Conservation (phyloP, 2,329 filamentous ascomycete genomes). For the Beauveria sp. region DNA sequence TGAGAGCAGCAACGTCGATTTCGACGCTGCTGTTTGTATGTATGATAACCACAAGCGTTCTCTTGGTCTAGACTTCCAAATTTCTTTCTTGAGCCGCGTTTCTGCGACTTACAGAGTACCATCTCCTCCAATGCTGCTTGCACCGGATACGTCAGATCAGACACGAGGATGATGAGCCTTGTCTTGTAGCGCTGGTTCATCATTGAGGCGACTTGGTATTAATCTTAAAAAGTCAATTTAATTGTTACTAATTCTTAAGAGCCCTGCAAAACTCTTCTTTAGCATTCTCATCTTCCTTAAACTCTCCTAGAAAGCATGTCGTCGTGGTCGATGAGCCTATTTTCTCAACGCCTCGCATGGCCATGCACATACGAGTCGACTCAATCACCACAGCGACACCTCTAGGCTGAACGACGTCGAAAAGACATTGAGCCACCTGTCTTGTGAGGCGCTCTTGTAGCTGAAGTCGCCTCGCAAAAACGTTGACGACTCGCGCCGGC, state of each 20-base stretch:
- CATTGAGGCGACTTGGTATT: too few relatives aligned
- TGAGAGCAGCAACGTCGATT: too few relatives aligned
- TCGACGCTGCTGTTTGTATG: too few relatives aligned
- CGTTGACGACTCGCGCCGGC: neutral
- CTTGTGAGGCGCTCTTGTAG: constrained; percentile 1
- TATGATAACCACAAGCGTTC: too few relatives aligned
- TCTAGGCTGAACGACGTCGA: neutral
- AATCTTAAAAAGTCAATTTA: too few relatives aligned
- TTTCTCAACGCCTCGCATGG: neutral
- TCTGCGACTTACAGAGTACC: too few relatives aligned
- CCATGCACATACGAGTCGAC: neutral
- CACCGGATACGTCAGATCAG: too few relatives aligned
- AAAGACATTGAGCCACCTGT: neutral
- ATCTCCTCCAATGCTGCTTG: too few relatives aligned
- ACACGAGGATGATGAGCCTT: too few relatives aligned
- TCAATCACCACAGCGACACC: neutral
- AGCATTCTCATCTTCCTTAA: neutral
- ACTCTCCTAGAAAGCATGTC: neutral
- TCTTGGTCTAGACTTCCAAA: too few relatives aligned
- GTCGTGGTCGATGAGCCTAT: neutral
- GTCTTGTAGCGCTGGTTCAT: too few relatives aligned
- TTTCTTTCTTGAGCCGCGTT: too few relatives aligned
- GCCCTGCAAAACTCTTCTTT: neutral
- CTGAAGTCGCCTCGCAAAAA: neutral
- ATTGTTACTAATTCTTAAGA: neutral